Evolutionary conservation across 2,329 filamentous ascomycete genomes (phyloP).

Genomic region (Leptographium radiaticola): DNA sequence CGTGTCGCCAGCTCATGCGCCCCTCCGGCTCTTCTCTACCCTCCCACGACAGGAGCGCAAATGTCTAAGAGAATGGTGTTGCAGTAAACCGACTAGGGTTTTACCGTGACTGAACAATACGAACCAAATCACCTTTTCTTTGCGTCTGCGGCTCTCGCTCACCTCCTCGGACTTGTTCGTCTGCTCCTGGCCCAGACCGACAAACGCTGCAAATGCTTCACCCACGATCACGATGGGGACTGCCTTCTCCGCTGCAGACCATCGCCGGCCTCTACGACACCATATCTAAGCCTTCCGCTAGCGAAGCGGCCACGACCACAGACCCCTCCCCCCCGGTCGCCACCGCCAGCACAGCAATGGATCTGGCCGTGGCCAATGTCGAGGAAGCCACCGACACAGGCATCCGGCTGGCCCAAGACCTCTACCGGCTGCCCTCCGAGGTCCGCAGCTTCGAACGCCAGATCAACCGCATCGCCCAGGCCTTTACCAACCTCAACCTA

Average conservation of each 20-base stretch:
- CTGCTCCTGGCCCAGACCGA: no score
- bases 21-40: background rate
- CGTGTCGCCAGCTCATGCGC: background rate
- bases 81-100: no score
- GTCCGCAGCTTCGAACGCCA: slow-evolving; percentile 6
- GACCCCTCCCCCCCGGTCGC: background rate
- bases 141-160: no score
- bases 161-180: no score
- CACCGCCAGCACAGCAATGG: slow-evolving; percentile 6
- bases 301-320: background rate
- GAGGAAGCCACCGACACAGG: slow-evolving; percentile 8
- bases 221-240: background rate
- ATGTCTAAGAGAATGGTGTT: background rate
- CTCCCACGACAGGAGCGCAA: no score
- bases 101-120: no score
- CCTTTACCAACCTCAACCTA: slow-evolving; percentile 10
- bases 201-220: background rate
- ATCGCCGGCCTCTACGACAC: background rate
- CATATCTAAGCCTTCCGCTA: background rate
- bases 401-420: slow-evolving; percentile 9
- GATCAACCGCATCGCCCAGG: slow-evolving; percentile 10
- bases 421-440: slow-evolving; percentile 9
- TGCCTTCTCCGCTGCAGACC: background rate
- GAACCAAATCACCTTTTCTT: no score
- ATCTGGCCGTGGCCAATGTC: slow-evolving; percentile 6